Evolutionary conservation across 2,329 filamentous ascomycete genomes (phyloP).

Genomic region (Calonectria pauciramosa): DNA sequence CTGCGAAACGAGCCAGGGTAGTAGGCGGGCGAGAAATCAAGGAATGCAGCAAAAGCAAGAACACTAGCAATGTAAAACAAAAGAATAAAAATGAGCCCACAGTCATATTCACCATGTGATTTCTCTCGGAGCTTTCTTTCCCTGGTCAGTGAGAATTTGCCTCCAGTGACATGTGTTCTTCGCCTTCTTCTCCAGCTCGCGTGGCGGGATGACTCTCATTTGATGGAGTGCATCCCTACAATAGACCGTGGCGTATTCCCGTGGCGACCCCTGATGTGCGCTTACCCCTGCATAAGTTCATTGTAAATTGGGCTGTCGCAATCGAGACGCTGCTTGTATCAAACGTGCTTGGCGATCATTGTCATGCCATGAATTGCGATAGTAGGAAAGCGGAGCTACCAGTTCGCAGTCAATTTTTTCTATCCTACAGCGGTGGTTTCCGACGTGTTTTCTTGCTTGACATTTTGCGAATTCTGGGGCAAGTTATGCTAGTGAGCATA

Average conservation of each 20-base stretch:
- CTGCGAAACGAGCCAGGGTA: background rate
- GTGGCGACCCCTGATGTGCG: constrained; percentile 1
- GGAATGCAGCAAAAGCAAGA: background rate
- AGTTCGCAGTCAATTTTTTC: background rate
- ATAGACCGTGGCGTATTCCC: background rate
- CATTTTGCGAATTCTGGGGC: background rate
- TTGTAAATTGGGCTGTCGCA: constrained; percentile 11
- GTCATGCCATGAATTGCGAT: background rate
- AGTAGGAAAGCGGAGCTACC: too few relatives aligned
- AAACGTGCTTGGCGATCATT: background rate
- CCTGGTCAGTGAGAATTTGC: background rate
- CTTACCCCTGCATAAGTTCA: constrained; percentile 12
- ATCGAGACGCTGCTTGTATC: background rate
- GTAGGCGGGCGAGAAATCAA: background rate
- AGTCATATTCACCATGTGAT: background rate
- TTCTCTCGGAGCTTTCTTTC: background rate
- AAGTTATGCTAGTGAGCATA: background rate
- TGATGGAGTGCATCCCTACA: background rate
- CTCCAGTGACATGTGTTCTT: background rate
- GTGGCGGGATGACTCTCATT: background rate
- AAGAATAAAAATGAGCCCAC: background rate
- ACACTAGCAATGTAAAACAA: background rate
- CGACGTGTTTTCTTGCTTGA: too few relatives aligned
- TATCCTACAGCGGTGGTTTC: too few relatives aligned
- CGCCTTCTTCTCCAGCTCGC: background rate